These are phyloP conservation scores for Zalaria obscura DNA, from an alignment of 2,329 filamentous ascomycete species.

Conservation along the genomic window DNA sequence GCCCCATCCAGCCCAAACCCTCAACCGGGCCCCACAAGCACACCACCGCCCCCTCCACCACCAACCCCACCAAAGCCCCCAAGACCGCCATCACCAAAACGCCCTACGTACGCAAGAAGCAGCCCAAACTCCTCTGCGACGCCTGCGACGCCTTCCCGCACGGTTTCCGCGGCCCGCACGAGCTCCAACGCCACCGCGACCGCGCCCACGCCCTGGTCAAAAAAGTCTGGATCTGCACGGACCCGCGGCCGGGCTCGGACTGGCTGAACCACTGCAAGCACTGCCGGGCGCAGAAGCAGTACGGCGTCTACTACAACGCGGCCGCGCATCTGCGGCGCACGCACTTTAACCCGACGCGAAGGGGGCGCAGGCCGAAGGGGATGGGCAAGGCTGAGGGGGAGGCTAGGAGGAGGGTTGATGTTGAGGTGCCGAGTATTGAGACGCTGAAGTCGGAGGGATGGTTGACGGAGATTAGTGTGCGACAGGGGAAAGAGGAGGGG, in stretches of 20 bases:
- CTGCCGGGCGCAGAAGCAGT: conserved; percentile 62
- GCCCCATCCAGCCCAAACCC: not conserved
- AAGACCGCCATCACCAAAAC: not conserved
- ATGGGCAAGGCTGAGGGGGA: not conserved
- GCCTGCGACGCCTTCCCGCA: conserved; percentile 58
- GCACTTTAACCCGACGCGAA: conserved; percentile 32
- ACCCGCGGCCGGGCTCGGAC: conserved; percentile 41
- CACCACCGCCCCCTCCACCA: not conserved
- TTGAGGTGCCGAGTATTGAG: not conserved
- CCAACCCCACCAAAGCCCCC: not conserved
- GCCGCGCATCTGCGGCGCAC: conserved; percentile 77
- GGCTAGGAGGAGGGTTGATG: not conserved
- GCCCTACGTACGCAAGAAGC: not conserved
- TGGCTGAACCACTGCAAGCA: conserved; percentile 57
- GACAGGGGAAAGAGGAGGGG: no score
- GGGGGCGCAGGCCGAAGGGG: not conserved
- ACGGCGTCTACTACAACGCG: conserved; percentile 89
- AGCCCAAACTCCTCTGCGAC: conserved; percentile 43
- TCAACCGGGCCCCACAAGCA: not conserved
- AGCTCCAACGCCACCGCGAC: conserved; percentile 41
- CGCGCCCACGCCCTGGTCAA: conserved; percentile 49
- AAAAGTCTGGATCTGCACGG: conserved; percentile 50
- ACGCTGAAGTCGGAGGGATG: not conserved
- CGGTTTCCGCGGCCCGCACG: conserved; percentile 77
- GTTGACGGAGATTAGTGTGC: not conserved